A percentile compares a stretch with the other conserved stretches of the same genome.
Evolutionary conservation across 371 early-diverging fungal species (phyloP).

Genomic region (Gilbertella persicaria): DNA sequence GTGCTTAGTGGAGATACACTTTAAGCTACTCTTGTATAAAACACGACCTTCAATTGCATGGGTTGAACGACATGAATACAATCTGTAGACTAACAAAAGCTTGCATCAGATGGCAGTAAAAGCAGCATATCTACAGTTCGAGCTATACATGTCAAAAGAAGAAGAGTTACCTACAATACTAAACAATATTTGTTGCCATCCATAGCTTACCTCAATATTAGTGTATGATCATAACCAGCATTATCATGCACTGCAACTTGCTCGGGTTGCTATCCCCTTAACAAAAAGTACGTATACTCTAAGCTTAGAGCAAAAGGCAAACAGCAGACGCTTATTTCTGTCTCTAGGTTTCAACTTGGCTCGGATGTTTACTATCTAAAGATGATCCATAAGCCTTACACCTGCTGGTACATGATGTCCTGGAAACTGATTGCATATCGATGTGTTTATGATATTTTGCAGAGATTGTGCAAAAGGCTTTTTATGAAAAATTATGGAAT

Average conservation of each 20-base stretch:
- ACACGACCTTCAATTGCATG: constrained; percentile 10
- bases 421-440: no score
- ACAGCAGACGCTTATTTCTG: constrained; percentile 22
- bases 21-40: constrained; percentile 1
- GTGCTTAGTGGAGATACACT: constrained; percentile 11
- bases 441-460: neutral
- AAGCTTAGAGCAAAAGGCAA: constrained; percentile 21
- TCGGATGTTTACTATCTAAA: constrained; percentile 20
- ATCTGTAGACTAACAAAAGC: constrained; percentile 15
- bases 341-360: constrained; percentile 22
- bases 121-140: neutral
- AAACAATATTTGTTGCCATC: neutral
- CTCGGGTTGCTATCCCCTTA: constrained; percentile 24
- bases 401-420: no score
- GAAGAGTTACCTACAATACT: neutral
- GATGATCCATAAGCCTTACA: constrained; percentile 10
- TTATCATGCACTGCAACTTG: constrained; percentile 17
- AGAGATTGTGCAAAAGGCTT: neutral
- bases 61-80: constrained; percentile 13
- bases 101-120: constrained; percentile 9
- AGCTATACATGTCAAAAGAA: constrained; percentile 1
- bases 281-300: constrained; percentile 21
- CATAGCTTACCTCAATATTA: constrained; percentile 2
- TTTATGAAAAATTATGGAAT: no score
- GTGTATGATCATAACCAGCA: constrained; percentile 1